Evolutionary conservation across 2,329 filamentous ascomycete species (phyloP).

Genomic region (Colletotrichum horii): DNA sequence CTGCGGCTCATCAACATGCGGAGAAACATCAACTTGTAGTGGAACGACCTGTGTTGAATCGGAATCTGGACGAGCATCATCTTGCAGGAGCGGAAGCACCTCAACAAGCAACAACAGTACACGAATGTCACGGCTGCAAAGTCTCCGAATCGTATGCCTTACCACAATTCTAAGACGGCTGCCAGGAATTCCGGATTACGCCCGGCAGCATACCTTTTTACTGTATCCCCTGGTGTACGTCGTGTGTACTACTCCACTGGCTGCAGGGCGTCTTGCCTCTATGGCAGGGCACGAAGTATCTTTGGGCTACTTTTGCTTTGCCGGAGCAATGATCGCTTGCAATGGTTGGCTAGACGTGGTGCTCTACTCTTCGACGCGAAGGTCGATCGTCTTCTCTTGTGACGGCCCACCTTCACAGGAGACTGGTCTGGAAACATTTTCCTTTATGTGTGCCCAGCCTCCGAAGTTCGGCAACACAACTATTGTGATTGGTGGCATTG

Average conservation of each 20-base stretch:
- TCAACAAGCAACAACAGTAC: not conserved
- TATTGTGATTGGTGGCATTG: conserved; percentile 30
- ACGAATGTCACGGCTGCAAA: not conserved
- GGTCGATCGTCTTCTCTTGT: conserved; percentile 53
- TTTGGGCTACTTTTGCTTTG: conserved; percentile 61
- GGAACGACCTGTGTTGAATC: not conserved
- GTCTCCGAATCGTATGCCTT: not conserved
- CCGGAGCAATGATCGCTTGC: conserved; percentile 62
- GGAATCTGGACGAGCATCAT: not conserved
- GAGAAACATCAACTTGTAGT: not conserved
- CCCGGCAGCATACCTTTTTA: conserved; percentile 60
- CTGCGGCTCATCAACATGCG: not conserved
- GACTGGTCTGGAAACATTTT: conserved; percentile 56
- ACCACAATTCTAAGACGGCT: not conserved
- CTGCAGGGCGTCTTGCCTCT: conserved; percentile 65
- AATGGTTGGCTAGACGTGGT: conserved; percentile 62
- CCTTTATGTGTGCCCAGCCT: conserved; percentile 49
- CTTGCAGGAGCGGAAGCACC: not conserved
- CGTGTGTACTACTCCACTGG: conserved; percentile 70
- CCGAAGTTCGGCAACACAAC: conserved; percentile 48
- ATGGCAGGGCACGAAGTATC: conserved; percentile 61
- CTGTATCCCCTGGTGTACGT: conserved; percentile 74
- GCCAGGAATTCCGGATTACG: conserved; percentile 22
- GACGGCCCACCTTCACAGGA: conserved; percentile 45
- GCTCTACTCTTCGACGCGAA: conserved; percentile 57